These are phyloP conservation scores for Thermothielavioides terrestris DNA, from an alignment of 495 filamentous ascomycete species.

Conservation along the genomic window DNA sequence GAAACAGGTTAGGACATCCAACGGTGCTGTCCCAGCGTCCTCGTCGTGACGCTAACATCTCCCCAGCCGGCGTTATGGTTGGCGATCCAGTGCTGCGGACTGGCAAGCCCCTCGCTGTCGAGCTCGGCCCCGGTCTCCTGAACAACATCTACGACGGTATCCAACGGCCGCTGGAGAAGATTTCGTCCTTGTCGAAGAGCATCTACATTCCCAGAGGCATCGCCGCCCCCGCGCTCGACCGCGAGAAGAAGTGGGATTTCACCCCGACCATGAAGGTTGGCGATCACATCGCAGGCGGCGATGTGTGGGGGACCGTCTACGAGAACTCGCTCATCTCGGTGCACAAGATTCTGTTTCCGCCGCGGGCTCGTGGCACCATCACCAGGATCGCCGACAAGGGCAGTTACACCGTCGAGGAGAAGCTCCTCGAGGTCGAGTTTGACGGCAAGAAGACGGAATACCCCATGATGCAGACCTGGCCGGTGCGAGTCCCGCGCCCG, in stretches of 20 bases:
- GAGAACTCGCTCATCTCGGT: conserved; percentile 94
- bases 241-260: conserved; percentile 90
- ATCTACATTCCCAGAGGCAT: conserved; percentile 98
- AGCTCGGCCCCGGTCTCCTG: conserved; percentile 93
- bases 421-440: conserved; percentile 93
- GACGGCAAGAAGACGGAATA: conserved; percentile 88
- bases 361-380: conserved; percentile 82
- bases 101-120: conserved; percentile 92
- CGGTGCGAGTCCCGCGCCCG: conserved; percentile 92
- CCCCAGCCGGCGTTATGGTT: conserved; percentile 81
- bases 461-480: conserved; percentile 98
- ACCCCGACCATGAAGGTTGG: conserved; percentile 84
- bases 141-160: conserved; percentile 99
- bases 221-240: conserved; percentile 75
- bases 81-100: conserved; percentile 87
- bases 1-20: conserved; percentile 68
- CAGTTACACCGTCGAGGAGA: conserved; percentile 87
- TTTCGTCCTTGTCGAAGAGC: conserved; percentile 63
- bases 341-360: conserved; percentile 93
- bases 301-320: conserved; percentile 86
- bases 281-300: conserved; percentile 92
- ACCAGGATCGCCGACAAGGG: conserved; percentile 81
- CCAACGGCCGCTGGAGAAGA: conserved; percentile 83
- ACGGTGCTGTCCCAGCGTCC: background rate
- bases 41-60: conserved; percentile 1